These are phyloP conservation scores for Paradendryphiella salina DNA, from an alignment of 2,329 filamentous ascomycete genomes.

Conservation along the genomic window DNA sequence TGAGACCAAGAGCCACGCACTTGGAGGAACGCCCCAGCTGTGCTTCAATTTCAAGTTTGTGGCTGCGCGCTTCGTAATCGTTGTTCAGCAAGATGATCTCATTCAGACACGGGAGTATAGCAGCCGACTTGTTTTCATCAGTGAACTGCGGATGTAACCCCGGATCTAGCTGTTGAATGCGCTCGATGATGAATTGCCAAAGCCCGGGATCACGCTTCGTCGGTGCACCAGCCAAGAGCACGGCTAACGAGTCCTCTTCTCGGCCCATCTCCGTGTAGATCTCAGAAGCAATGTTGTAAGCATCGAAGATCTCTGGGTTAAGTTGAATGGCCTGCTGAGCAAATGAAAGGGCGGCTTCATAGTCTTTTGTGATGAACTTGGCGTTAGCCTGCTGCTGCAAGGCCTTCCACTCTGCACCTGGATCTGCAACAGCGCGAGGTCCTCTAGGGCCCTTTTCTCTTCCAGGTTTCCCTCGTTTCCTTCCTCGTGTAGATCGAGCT, in stretches of 20 bases:
- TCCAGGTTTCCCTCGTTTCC: constrained; percentile 30
- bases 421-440: constrained; percentile 64
- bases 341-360: constrained; percentile 52
- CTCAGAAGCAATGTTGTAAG: constrained; percentile 63
- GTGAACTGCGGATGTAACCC: constrained; percentile 35
- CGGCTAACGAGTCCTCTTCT: constrained; percentile 59
- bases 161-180: constrained; percentile 54
- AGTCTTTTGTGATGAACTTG: constrained; percentile 66
- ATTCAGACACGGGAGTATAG: constrained; percentile 39
- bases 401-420: constrained; percentile 70
- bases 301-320: constrained; percentile 66
- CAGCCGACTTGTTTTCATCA: constrained; percentile 32
- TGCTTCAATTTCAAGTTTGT: constrained; percentile 60
- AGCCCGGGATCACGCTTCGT: constrained; percentile 60
- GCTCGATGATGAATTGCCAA: constrained; percentile 61
- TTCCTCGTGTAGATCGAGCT: constrained; percentile 24
- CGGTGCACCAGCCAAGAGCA: constrained; percentile 62
- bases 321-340: constrained; percentile 43
- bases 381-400: constrained; percentile 68
- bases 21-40: constrained; percentile 47
- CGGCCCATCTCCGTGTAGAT: constrained; percentile 61
- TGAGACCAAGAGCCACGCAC: constrained; percentile 51
- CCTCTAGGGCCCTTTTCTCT: constrained; percentile 44
- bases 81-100: constrained; percentile 59
- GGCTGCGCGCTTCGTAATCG: constrained; percentile 58